Evolutionary conservation across 2,329 filamentous ascomycete species (phyloP).

Genomic region (Ceratocystis cacaofunesta): DNA sequence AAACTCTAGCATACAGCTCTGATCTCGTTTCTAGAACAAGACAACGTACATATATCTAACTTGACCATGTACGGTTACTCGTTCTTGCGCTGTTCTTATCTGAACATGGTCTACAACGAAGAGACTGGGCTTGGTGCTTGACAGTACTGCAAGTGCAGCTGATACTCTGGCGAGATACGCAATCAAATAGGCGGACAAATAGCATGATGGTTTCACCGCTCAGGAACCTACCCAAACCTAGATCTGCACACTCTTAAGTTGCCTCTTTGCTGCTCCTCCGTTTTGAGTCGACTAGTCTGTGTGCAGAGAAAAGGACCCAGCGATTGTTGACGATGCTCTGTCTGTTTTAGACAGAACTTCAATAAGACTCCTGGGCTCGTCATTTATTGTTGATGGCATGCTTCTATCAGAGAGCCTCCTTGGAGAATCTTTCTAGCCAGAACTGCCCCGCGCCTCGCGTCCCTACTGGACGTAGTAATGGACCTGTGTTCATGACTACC

Average conservation of each 20-base stretch:
- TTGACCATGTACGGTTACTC: not conserved
- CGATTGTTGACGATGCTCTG: conserved; percentile 27
- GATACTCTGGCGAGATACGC: not conserved
- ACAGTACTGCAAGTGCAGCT: not conserved
- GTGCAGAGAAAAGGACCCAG: conserved; percentile 62
- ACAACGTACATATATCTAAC: no score
- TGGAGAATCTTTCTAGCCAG: conserved; percentile 11
- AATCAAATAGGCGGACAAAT: not conserved
- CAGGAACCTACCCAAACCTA: not conserved
- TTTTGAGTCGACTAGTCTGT: conserved; percentile 93
- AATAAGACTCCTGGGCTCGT: conserved; percentile 18
- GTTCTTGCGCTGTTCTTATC: not conserved
- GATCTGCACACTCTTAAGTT: conserved; percentile 91
- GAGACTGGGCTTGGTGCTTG: not conserved
- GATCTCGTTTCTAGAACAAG: not conserved
- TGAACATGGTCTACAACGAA: not conserved
- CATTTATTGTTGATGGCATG: conserved; percentile 13
- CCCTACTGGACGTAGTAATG: conserved; percentile 1
- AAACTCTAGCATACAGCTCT: not conserved
- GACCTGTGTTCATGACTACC: conserved; percentile 2
- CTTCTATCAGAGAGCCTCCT: conserved; percentile 10
- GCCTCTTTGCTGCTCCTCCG: conserved; percentile 59
- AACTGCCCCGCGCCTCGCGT: conserved; percentile 12
- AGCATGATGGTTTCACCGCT: no score
- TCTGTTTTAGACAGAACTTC: conserved; percentile 36